Evolutionary conservation across 2,329 filamentous ascomycete genomes (phyloP).

Genomic region (Fusarium humuli): DNA sequence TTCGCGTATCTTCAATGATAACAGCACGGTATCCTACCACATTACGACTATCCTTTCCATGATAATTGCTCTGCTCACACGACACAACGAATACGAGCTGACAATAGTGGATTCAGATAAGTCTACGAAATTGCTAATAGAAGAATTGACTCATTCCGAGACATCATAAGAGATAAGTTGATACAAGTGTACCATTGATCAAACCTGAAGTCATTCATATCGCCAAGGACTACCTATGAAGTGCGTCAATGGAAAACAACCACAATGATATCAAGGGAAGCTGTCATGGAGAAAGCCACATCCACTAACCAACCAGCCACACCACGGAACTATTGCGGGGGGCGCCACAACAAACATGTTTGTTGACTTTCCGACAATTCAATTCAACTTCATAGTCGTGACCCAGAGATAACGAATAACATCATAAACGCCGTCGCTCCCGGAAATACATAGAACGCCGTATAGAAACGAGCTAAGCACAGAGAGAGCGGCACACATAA

Average conservation of each 20-base stretch:
- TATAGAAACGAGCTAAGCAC: neutral
- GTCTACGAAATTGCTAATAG: neutral
- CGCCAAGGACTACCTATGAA: neutral
- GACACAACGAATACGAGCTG: neutral
- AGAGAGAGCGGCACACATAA: neutral
- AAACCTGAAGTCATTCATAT: neutral
- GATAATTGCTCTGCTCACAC: neutral
- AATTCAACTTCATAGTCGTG: constrained; percentile 13
- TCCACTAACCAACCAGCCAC: constrained; percentile 12
- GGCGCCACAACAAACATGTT: constrained; percentile 31
- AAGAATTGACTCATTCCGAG: neutral
- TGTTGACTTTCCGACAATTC: constrained; percentile 35
- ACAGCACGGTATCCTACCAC: neutral
- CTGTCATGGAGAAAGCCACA: constrained; percentile 24
- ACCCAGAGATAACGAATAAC: neutral
- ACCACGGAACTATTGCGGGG: constrained; percentile 20
- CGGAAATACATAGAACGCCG: neutral
- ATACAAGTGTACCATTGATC: neutral
- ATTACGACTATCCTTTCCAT: neutral
- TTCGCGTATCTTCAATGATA: neutral
- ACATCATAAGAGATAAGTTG: neutral
- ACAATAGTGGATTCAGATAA: neutral
- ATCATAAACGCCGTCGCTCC: neutral
- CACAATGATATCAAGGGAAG: constrained; percentile 3
- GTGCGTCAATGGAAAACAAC: constrained; percentile 3